Conservation (phyloP, 1,284 basidiomycete genomes). For the Vanrija sp. region DNA sequence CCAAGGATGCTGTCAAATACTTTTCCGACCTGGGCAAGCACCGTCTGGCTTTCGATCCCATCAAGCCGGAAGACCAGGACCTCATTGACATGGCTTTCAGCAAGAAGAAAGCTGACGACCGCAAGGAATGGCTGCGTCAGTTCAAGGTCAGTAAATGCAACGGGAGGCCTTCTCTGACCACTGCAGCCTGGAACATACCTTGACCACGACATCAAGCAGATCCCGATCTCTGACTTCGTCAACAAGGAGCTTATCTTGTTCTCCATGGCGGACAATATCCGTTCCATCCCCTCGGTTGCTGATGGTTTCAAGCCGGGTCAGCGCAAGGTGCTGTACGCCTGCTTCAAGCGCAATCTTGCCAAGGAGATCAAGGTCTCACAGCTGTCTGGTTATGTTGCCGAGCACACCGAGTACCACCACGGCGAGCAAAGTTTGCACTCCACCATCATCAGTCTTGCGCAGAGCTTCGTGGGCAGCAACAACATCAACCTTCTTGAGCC, state of each 20-base stretch:
- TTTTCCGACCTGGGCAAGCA: slow-evolving; percentile 90
- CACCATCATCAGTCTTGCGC: slow-evolving; percentile 92
- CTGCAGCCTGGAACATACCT: slow-evolving; percentile 85
- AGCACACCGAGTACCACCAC: slow-evolving; percentile 95
- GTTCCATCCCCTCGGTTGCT: slow-evolving; percentile 86
- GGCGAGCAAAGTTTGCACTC: slow-evolving; percentile 81
- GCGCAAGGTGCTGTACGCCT: slow-evolving; percentile 91
- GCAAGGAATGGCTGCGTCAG: slow-evolving; percentile 96
- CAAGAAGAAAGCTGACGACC: slow-evolving; percentile 98
- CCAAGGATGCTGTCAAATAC: slow-evolving; percentile 86
- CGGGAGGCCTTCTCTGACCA: neutral
- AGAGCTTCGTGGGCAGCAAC: slow-evolving; percentile 93
- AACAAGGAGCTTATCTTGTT: slow-evolving; percentile 98
- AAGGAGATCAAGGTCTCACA: slow-evolving; percentile 95
- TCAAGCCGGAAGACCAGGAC: slow-evolving; percentile 75
- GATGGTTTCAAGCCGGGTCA: slow-evolving; percentile 99
- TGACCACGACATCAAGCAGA: slow-evolving; percentile 81
- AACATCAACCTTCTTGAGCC: slow-evolving; percentile 89
- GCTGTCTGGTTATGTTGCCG: slow-evolving; percentile 89
- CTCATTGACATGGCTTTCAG: slow-evolving; percentile 98
- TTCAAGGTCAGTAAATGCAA: slow-evolving; percentile 63
- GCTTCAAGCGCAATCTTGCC: slow-evolving; percentile 91
- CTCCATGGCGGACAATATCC: slow-evolving; percentile 98
- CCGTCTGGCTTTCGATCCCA: slow-evolving; percentile 84
- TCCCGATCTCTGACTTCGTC: slow-evolving; percentile 91